phyloP scores from a whole-genome alignment of 768 basidiomycete species.

The Leucosporidium yakuticum region DNA sequence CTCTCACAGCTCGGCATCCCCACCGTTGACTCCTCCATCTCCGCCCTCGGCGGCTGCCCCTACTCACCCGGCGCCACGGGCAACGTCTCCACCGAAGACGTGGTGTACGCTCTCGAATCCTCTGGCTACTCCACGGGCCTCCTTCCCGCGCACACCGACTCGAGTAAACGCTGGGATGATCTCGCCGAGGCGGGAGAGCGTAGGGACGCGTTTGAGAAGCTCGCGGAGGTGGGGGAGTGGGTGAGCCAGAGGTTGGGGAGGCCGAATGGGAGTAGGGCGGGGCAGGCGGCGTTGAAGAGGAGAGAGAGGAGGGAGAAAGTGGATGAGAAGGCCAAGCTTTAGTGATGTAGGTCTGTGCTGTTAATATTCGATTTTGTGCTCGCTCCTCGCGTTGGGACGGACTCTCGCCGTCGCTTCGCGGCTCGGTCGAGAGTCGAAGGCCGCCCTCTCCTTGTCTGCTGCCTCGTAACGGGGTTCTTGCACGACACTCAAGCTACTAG shows the following conservation, averaged over 20 bases:
- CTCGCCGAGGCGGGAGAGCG: background rate
- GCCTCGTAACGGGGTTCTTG: too few relatives aligned
- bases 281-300: slow-evolving; percentile 17
- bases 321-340: slow-evolving; percentile 18
- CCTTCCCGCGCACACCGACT: background rate
- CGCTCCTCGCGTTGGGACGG: too few relatives aligned
- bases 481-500: too few relatives aligned
- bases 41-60: slow-evolving; percentile 89
- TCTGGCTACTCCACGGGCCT: slow-evolving; percentile 56
- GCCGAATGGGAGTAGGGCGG: slow-evolving; percentile 28
- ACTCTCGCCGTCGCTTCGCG: too few relatives aligned
- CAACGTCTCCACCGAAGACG: slow-evolving; percentile 78
- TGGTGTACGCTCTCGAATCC: slow-evolving; percentile 71
- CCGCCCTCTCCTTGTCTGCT: too few relatives aligned
- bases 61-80: slow-evolving; percentile 95
- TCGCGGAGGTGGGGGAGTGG: slow-evolving; percentile 27
- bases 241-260: slow-evolving; percentile 20
- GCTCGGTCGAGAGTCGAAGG: too few relatives aligned
- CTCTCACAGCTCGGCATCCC: slow-evolving; percentile 53
- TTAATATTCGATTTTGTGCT: too few relatives aligned
- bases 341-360: background rate
- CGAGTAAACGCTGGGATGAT: background rate
- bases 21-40: slow-evolving; percentile 74
- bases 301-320: slow-evolving; percentile 9
- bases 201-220: slow-evolving; percentile 11